phyloP scores from a whole-genome alignment of 1,139 yeast species.

The Candida tunisiensis region DNA sequence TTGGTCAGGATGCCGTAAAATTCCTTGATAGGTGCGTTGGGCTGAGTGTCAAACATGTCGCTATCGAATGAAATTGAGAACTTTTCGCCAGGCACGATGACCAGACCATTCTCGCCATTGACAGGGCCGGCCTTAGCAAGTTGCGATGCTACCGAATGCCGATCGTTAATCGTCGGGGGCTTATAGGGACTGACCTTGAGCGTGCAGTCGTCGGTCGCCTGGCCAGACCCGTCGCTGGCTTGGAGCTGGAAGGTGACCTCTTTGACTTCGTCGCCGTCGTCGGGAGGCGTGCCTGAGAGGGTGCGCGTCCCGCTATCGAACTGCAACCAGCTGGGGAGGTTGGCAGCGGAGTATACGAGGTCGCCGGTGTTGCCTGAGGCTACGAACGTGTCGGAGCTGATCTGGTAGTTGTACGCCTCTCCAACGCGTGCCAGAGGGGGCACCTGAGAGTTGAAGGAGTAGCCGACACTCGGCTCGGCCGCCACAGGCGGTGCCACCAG shows the following conservation, averaged over 20 bases:
- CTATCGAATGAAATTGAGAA: constrained; percentile 48
- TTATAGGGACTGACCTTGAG: constrained; percentile 35
- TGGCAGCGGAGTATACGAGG: constrained; percentile 36
- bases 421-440: constrained; percentile 77
- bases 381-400: constrained; percentile 57
- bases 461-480: constrained; percentile 41
- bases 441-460: constrained; percentile 66
- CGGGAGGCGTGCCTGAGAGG: constrained; percentile 53
- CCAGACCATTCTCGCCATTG: constrained; percentile 56
- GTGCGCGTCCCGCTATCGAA: constrained; percentile 48
- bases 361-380: constrained; percentile 22
- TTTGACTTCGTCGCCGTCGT: constrained; percentile 27
- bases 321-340: constrained; percentile 61
- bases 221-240: constrained; percentile 45
- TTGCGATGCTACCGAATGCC: constrained; percentile 6
- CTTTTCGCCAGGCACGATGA: constrained; percentile 48
- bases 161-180: constrained; percentile 10
- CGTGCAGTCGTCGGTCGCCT: constrained; percentile 29
- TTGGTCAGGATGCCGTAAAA: constrained; percentile 74
- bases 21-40: constrained; percentile 34
- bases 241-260: constrained; percentile 28
- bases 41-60: constrained; percentile 34
- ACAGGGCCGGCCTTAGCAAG: constrained; percentile 14
- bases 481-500: too few species aligned
- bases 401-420: constrained; percentile 43